A percentile compares a stretch with the other conserved stretches of the same genome.
phyloP scores from a whole-genome alignment of 108 stramenopile genomes.

The Thalassiosira profunda region DNA sequence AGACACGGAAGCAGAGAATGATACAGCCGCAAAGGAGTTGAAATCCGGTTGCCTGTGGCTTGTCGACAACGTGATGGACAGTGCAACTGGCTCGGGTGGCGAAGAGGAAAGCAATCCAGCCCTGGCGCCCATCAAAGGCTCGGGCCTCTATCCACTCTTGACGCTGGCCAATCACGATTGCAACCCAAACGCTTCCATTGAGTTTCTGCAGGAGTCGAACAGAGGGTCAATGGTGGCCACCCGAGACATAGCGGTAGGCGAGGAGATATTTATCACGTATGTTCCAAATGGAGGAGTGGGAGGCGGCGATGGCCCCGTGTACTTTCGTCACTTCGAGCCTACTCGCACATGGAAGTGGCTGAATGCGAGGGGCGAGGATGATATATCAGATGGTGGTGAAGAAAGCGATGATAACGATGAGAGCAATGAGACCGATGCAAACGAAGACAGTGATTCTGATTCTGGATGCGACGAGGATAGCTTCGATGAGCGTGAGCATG shows the following conservation, averaged over 20 bases:
- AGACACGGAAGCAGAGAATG: neutral
- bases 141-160: conserved; percentile 32
- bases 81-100: too few species aligned
- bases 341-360: conserved; percentile 43
- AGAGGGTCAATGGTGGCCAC: conserved; percentile 29
- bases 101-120: too few species aligned
- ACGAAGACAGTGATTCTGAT: neutral
- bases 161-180: conserved; percentile 43
- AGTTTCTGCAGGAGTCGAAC: conserved; percentile 37
- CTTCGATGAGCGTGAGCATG: conserved; percentile 2
- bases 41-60: too few species aligned
- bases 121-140: conserved; percentile 7
- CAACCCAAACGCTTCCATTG: conserved; percentile 44
- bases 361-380: neutral
- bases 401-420: conserved; percentile 7
- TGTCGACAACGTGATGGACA: too few species aligned
- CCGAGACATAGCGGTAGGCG: conserved; percentile 18
- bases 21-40: too few species aligned
- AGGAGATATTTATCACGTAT: conserved; percentile 37
- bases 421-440: neutral
- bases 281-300: conserved; percentile 34
- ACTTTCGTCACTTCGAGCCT: conserved; percentile 21
- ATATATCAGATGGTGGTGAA: neutral
- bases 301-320: conserved; percentile 2
- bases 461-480: neutral